Conservation (phyloP, 2,329 filamentous ascomycete species). For the Arthroderma sp. region DNA sequence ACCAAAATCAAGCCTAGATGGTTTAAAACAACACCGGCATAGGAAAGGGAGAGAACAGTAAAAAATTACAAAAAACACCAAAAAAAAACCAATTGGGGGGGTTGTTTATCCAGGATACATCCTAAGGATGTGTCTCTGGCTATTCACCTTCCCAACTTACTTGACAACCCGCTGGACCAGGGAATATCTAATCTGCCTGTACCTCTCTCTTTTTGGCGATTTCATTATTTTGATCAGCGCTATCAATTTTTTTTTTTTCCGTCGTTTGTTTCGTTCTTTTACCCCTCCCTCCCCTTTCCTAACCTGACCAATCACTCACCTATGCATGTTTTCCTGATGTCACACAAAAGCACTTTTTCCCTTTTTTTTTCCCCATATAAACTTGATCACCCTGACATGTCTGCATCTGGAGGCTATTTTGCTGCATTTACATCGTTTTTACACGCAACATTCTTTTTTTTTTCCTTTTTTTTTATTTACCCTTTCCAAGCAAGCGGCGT, state of each 20-base stretch:
- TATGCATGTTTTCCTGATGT: not conserved
- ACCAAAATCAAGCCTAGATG: not conserved
- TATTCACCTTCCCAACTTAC: too few relatives aligned
- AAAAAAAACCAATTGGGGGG: too few relatives aligned
- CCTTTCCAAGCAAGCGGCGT: too few relatives aligned
- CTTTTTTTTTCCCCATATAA: not conserved
- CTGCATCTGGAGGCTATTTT: conserved; percentile 5
- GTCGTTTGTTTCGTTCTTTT: not conserved
- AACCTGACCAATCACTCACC: too few relatives aligned
- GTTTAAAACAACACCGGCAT: too few relatives aligned
- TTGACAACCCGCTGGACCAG: conserved; percentile 2
- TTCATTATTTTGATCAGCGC: not conserved
- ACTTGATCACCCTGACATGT: not conserved
- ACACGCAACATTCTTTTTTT: conserved; percentile 1
- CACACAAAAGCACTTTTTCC: not conserved
- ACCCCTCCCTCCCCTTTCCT: not conserved
- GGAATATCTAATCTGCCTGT: not conserved
- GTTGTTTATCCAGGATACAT: too few relatives aligned
- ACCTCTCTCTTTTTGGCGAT: not conserved
- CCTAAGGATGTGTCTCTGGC: too few relatives aligned
- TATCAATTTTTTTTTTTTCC: not conserved
- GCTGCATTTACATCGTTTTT: not conserved
- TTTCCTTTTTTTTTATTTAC: not conserved
- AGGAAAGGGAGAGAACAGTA: too few relatives aligned
- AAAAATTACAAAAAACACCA: too few relatives aligned